Conservation (phyloP, 2,329 filamentous ascomycete genomes). For the Apiospora malaysiana region DNA sequence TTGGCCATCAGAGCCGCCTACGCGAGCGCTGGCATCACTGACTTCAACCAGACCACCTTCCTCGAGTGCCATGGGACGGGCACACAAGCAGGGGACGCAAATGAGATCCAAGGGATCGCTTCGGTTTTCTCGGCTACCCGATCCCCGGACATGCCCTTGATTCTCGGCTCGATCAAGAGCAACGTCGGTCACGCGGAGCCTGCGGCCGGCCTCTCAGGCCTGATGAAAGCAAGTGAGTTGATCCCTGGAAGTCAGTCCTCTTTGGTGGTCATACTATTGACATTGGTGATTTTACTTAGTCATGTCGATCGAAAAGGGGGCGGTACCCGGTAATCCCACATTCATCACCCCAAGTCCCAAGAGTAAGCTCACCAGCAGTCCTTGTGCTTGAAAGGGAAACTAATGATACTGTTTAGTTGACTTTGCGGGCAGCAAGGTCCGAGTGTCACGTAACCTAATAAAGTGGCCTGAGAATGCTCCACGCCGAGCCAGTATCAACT, state of each 20-base stretch:
- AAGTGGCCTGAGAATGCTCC: too few species aligned
- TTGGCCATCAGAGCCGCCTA: background rate
- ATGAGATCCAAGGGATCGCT: slow-evolving; percentile 42
- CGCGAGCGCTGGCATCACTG: slow-evolving; percentile 28
- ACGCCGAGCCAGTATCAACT: background rate
- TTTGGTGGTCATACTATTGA: too few species aligned
- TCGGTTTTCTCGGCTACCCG: slow-evolving; percentile 32
- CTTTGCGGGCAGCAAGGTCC: too few species aligned
- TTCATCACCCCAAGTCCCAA: slow-evolving; percentile 33
- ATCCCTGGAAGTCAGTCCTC: too few species aligned
- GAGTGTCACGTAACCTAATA: too few species aligned
- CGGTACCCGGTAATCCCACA: slow-evolving; percentile 35
- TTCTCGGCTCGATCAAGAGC: slow-evolving; percentile 33
- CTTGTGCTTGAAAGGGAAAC: too few species aligned
- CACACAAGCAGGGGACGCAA: slow-evolving; percentile 36
- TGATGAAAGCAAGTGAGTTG: too few species aligned
- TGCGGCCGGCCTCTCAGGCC: slow-evolving; percentile 33
- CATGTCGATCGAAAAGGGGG: slow-evolving; percentile 37
- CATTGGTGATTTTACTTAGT: too few species aligned
- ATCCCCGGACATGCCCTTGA: background rate
- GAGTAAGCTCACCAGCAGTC: too few species aligned
- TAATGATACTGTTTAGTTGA: too few species aligned
- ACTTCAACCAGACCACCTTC: background rate
- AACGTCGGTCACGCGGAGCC: slow-evolving; percentile 43
- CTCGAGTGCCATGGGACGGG: background rate